phyloP scores from a whole-genome alignment of 108 stramenopile genomes.

The Fragilaria crotonensis region DNA sequence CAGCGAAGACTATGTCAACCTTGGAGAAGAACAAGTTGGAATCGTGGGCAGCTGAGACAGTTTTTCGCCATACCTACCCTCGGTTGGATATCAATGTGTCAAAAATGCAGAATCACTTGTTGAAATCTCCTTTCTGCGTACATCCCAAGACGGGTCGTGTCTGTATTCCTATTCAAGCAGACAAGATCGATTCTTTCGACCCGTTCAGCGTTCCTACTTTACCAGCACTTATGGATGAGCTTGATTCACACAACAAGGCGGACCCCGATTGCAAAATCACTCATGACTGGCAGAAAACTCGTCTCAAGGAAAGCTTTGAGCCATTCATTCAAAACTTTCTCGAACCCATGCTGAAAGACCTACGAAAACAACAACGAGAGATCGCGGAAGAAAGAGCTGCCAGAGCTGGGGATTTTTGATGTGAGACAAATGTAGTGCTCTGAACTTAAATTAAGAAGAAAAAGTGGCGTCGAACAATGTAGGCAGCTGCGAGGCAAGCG shows the following conservation, averaged over 20 bases:
- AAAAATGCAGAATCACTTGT: constrained; percentile 97
- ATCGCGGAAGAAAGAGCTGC: constrained; percentile 72
- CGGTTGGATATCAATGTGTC: constrained; percentile 99
- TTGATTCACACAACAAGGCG: constrained; percentile 43
- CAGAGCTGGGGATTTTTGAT: constrained; percentile 75
- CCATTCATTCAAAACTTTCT: constrained; percentile 73
- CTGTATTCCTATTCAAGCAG: constrained; percentile 90
- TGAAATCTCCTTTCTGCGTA: constrained; percentile 97
- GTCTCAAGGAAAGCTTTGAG: constrained; percentile 65
- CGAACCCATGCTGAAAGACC: constrained; percentile 71
- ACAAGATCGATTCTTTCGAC: constrained; percentile 65
- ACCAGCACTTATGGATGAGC: constrained; percentile 56
- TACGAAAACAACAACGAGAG: constrained; percentile 43
- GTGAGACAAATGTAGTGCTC: not conserved
- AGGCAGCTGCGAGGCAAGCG: constrained; percentile 12
- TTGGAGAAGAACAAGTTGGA: constrained; percentile 55
- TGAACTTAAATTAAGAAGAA: constrained; percentile 37
- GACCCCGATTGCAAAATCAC: constrained; percentile 4
- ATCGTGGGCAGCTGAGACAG: constrained; percentile 84
- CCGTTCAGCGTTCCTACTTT: constrained; percentile 86
- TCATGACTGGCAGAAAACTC: constrained; percentile 80
- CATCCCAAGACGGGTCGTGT: constrained; percentile 99
- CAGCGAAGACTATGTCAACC: constrained; percentile 32
- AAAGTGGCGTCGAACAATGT: constrained; percentile 30
- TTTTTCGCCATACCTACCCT: constrained; percentile 92